These are phyloP conservation scores for Sordaria brevicollis DNA, from an alignment of 495 filamentous ascomycete genomes.

Conservation along the genomic window DNA sequence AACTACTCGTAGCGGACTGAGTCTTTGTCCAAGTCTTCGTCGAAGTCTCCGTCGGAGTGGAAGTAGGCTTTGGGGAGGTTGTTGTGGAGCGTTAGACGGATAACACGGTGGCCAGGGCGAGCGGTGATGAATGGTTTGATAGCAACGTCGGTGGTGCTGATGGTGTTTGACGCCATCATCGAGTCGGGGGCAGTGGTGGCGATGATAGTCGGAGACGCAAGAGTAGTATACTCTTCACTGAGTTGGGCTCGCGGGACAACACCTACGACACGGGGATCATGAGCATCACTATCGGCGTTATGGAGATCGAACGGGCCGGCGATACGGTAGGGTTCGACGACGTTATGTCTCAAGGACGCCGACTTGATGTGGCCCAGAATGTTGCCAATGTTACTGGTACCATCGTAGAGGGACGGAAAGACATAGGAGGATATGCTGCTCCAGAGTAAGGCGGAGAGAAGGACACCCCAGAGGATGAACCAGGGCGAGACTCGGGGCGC, in stretches of 20 bases:
- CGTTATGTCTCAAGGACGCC: background rate
- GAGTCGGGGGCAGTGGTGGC: background rate
- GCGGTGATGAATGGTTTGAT: background rate
- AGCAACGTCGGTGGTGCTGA: background rate
- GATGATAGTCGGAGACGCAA: background rate
- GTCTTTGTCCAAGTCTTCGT: too few species aligned
- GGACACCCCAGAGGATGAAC: background rate
- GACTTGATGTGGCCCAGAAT: background rate
- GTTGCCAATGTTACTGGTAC: background rate
- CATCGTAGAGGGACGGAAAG: background rate
- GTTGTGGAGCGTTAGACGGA: background rate
- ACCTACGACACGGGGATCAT: background rate
- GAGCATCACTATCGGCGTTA: background rate
- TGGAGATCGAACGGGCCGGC: too few species aligned
- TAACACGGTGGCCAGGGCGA: too few species aligned
- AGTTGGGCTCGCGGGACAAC: too few species aligned
- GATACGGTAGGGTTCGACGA: background rate
- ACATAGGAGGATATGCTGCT: background rate
- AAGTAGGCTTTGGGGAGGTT: too few species aligned
- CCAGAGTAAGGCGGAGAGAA: background rate
- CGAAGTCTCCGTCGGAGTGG: background rate
- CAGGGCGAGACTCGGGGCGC: background rate
- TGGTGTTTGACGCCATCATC: background rate
- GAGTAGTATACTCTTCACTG: too few species aligned
- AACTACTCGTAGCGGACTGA: too few species aligned